Evolutionary conservation across 441 rosid species (phyloP), one percentile per base, ranked within the genome.

Genomic region (Bruguiera hainesii): DNA sequence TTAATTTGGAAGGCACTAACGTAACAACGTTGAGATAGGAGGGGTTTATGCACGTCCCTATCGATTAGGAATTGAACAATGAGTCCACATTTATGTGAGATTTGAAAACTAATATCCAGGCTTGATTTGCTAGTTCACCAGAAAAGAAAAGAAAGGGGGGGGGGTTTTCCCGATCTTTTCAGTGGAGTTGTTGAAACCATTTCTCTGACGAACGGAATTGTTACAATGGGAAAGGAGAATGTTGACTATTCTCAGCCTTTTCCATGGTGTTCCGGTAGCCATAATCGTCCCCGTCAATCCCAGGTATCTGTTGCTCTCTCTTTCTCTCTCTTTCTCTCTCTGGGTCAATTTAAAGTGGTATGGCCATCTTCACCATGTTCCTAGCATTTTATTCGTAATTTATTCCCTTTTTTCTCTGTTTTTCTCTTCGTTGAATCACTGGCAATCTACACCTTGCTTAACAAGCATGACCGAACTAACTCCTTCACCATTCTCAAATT

Each of bases 241-340:
- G 48, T 49, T 21, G 56, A 49, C 35, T 16, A 26, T 18, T 68
- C 72, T 28, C 53, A 73, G 29, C 39, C 73, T 4, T 51, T 66
- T 66, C 75, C 80, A 66, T 78, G 82, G 84, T 64, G 86, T 76
- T 75, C 73, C 57, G 86, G 75, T 65, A 65, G 74, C 76, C 82
- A 72, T 60, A 67, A 65, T 71, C 79, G 79, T 20, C 80, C 65
- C 31, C 71, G 69, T 10, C 81, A 74, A 30, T 74, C 90, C 8
- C 79, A 73, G 85, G 90, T 81, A 11, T 39, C 28, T 19, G 5
- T 63, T 42, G 63, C 26, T 26, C 35, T 33, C 7, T 4, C 31
- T 29, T 0, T 23, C 31, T 29, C 35, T 33, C 35, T 76, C 65
- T 48, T 42, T 21, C n/a, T 37, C 49, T 67, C 19, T 52, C 18